A percentile compares a stretch with the other conserved stretches of the same genome.
Conservation (phyloP, 2,329 filamentous ascomycete genomes). For the Exophiala oligosperma region DNA sequence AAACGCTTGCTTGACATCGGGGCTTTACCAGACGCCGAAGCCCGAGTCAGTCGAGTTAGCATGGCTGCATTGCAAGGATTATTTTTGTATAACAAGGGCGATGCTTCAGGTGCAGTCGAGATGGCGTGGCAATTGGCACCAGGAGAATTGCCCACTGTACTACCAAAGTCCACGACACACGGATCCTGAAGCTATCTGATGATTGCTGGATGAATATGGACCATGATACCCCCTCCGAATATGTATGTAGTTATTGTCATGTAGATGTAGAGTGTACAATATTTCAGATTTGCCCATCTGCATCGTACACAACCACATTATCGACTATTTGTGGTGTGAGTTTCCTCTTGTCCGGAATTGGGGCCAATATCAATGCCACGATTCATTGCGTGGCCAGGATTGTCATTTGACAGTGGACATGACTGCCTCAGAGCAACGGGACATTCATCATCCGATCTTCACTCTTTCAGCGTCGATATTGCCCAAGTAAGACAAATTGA, state of each 20-base stretch:
- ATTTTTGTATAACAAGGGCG: slow-evolving; percentile 92
- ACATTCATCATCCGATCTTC: too few relatives aligned
- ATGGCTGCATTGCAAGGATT: slow-evolving; percentile 91
- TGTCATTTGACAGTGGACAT: too few relatives aligned
- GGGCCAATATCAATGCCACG: too few relatives aligned
- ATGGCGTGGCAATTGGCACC: slow-evolving; percentile 57
- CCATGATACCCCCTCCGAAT: not conserved
- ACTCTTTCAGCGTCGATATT: not conserved
- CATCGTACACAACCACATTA: too few relatives aligned
- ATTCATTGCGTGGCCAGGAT: too few relatives aligned
- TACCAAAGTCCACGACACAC: slow-evolving; percentile 6
- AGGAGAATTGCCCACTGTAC: slow-evolving; percentile 20
- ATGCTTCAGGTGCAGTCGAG: slow-evolving; percentile 80
- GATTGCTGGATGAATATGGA: not conserved
- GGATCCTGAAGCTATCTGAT: not conserved
- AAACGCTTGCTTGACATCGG: slow-evolving; percentile 67
- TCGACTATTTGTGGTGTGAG: too few relatives aligned
- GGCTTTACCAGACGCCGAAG: slow-evolving; percentile 55
- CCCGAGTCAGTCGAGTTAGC: slow-evolving; percentile 60
- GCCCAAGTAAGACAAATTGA: too few relatives aligned
- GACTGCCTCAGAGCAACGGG: too few relatives aligned
- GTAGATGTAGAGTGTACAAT: too few relatives aligned
- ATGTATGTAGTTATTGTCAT: too few relatives aligned
- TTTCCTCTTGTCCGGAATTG: too few relatives aligned
- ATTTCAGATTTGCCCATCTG: too few relatives aligned